Conservation (phyloP, 495 filamentous ascomycete genomes). For the Penicillium arizonense region DNA sequence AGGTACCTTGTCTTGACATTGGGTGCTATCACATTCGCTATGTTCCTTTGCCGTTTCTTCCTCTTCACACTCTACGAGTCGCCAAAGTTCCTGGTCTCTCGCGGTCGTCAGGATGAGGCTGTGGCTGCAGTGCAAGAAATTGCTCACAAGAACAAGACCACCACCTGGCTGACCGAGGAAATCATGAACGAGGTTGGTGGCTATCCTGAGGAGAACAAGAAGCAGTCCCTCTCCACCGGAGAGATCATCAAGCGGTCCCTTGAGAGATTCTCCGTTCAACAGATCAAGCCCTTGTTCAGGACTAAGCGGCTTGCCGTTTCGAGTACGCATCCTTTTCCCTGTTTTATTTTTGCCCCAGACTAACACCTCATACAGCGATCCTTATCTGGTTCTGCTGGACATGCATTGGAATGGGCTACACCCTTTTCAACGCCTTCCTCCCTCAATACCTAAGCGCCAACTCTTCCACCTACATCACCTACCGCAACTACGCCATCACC, state of each 20-base stretch:
- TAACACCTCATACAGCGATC: constrained; percentile 18
- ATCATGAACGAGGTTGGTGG: constrained; percentile 47
- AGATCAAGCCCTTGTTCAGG: constrained; percentile 47
- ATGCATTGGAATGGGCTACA: constrained; percentile 50
- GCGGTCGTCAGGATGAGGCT: constrained; percentile 62
- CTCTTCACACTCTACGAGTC: constrained; percentile 54
- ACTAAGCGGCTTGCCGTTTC: constrained; percentile 40
- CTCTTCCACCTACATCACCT: constrained; percentile 40
- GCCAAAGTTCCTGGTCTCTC: constrained; percentile 70
- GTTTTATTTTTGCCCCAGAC: not conserved
- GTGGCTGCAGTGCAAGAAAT: constrained; percentile 60
- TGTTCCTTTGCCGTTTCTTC: constrained; percentile 64
- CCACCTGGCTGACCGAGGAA: constrained; percentile 47
- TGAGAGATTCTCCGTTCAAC: constrained; percentile 45
- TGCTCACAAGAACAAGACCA: constrained; percentile 44
- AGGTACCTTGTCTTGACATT: constrained; percentile 65
- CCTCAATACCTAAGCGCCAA: constrained; percentile 47
- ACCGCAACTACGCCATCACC: constrained; percentile 56
- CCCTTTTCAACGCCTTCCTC: constrained; percentile 51
- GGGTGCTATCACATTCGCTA: constrained; percentile 62
- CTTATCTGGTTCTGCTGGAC: constrained; percentile 48
- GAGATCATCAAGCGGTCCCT: constrained; percentile 47
- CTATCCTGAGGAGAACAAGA: constrained; percentile 26
- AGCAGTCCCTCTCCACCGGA: constrained; percentile 28
- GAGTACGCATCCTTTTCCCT: constrained; percentile 21